Evolutionary conservation across 768 basidiomycete species (phyloP).

Genomic region (Phaeotremella skinneri): DNA sequence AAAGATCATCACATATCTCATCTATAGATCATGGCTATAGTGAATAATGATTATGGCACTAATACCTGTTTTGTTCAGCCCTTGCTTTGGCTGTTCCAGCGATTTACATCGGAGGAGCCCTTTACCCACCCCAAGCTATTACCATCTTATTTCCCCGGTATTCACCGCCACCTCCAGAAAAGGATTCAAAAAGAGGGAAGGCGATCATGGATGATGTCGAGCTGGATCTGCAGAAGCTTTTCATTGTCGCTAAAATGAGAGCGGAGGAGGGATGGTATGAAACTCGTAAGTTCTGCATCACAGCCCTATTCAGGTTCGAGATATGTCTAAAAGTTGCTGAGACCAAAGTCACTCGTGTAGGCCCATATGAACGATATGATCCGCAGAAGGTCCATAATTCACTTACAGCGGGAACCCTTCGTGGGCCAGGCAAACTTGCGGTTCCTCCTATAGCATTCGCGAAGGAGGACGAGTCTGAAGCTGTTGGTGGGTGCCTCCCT

Average conservation of each 20-base stretch:
- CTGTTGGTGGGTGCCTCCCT: conserved; percentile 56
- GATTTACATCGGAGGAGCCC: conserved; percentile 39
- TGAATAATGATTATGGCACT: not conserved
- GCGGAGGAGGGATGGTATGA: conserved; percentile 52
- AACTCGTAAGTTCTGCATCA: conserved; percentile 40
- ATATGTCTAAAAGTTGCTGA: conserved; percentile 5
- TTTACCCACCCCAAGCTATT: conserved; percentile 46
- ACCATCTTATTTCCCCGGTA: conserved; percentile 70
- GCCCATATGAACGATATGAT: conserved; percentile 70
- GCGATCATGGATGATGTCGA: conserved; percentile 66
- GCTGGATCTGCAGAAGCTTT: conserved; percentile 63
- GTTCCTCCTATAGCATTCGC: conserved; percentile 73
- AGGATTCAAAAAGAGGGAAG: conserved; percentile 61
- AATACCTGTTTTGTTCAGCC: conserved; percentile 18
- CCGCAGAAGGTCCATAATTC: conserved; percentile 75
- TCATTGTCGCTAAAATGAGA: conserved; percentile 60
- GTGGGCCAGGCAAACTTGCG: conserved; percentile 82
- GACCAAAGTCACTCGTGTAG: conserved; percentile 47
- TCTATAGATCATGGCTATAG: not conserved
- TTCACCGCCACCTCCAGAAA: conserved; percentile 69
- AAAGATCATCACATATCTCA: not conserved
- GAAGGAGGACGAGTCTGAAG: conserved; percentile 71
- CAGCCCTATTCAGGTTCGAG: conserved; percentile 49
- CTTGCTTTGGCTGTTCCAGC: conserved; percentile 41
- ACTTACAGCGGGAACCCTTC: conserved; percentile 77